Evolutionary conservation across 192 early-diverging fungal genomes (phyloP).

Genomic region (Linnemannia zychae): DNA sequence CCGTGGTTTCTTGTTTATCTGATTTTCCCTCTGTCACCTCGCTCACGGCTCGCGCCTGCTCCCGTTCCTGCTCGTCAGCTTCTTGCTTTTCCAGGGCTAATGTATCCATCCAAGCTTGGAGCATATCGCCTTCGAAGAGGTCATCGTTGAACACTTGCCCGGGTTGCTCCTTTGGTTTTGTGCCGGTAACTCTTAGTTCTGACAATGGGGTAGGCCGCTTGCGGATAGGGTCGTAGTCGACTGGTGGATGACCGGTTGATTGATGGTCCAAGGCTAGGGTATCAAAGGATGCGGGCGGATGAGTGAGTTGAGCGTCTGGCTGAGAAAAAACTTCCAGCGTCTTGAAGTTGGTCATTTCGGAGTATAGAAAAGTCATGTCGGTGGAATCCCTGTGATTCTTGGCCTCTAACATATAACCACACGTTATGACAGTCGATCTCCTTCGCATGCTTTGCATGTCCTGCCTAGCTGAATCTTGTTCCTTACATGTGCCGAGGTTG

Average conservation of each 20-base stretch:
- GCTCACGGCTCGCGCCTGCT: not conserved
- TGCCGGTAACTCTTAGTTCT: not conserved
- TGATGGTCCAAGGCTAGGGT: not conserved
- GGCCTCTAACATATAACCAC: slow-evolving; percentile 29
- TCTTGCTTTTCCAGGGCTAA: slow-evolving; percentile 48
- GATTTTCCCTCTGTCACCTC: not conserved
- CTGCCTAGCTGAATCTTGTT: not conserved
- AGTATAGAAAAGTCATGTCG: not conserved
- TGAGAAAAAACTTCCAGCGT: not conserved
- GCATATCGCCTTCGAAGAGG: slow-evolving; percentile 53
- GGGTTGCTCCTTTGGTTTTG: not conserved
- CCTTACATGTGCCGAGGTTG: not conserved
- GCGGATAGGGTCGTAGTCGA: not conserved
- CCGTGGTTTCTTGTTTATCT: slow-evolving; percentile 1
- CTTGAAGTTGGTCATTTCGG: not conserved
- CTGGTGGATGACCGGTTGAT: not conserved
- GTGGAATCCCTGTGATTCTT: slow-evolving; percentile 3
- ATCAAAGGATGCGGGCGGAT: not conserved
- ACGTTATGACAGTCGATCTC: slow-evolving; percentile 29
- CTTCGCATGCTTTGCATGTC: not conserved
- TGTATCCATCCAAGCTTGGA: slow-evolving; percentile 52
- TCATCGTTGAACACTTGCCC: slow-evolving; percentile 40
- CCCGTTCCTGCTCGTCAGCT: slow-evolving; percentile 18
- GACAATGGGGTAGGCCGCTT: not conserved
- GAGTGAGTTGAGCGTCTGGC: not conserved